Base-by-base conservation (phyloP, 768 basidiomycete species). In the Russula olivacea region DNA sequence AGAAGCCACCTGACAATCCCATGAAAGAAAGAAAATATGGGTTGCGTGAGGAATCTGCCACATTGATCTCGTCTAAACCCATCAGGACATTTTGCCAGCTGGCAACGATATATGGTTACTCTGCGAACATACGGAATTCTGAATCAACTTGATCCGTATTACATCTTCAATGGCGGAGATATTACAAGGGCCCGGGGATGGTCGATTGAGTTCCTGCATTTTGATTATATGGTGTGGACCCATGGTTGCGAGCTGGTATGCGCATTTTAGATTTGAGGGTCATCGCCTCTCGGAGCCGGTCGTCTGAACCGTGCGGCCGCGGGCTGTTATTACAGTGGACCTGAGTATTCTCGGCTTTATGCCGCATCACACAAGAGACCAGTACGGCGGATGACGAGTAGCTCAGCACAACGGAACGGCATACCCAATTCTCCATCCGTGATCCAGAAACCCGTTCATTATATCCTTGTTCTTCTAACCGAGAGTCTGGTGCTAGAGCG, bases 291-390 rank as follows among this genome's bases (percentile, higher is more conserved):
- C 0, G 38, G 55, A 45, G 17, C 28, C 38, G 55, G 47, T 21
- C 40, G 30, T 50, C 15, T 40, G 38, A 40, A 17, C 36, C 34
- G 58, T 60, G 43, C 21, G 58, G 63, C 63, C 59, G 48, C 54
- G 28, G 49, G 34, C 30, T 14, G 23, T 9, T 43, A 45, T 47
- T 53, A 32, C 34, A n/a, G n/a, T 25, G 14, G 17, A 36, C 21
- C 40, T 34, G 17, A 34, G 41, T 25, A 25, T 40, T 38, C 61
- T 57, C 45, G n/a, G 45, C 38, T 17, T 40, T 40, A 40, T 17
- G 17, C 38, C 38, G 38, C 38, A 40, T 40, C 15, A 40, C 38
- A 15, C 14, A 40, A 15, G 38, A 40, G 38, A 40, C 38, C 38
- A 40, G 38, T 6, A 40, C 15, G 7, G 14, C 2, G 38, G 38